Evolutionary conservation across 31 red algal genomes (phyloP), one percentile per base, ranked within the genome.

Genomic region (Odonthalia washingtoniensis): DNA sequence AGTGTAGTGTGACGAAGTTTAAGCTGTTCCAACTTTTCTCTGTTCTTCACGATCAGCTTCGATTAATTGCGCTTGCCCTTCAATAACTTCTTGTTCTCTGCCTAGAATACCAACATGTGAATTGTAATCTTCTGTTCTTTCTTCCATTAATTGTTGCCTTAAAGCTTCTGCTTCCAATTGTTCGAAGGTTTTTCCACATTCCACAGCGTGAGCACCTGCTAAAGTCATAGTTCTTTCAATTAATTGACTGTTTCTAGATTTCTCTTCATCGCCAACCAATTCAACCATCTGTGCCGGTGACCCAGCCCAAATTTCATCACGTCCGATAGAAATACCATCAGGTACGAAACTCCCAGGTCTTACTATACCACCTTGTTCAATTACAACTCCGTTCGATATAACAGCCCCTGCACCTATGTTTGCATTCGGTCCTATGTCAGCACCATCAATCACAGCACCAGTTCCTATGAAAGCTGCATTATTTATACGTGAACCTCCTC

Each of bases 161-260:
- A 94, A 69, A 49, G 88, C 87, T 70, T 98, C 96, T 31, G 80
- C 85, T 46, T 95, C 93, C 31, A 98, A 85, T 87, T 95, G 85
- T 52, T 87, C 96, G 79, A 81, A 88, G 30, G 93, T 92, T 80
- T 98, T 98, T 3, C 87, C 91, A 44, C 81, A 85, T 77, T 98
- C 96, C 72, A 62, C 65, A 24, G 87, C 81, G 81, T 98, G 96
- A 65, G 90, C 90, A 27, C 70, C 37, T 5, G 96, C 96, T 57
- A 98, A 72, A 28, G 81, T 81, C 16, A 82, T 87, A 33, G 63
- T 52, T 40, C 91, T 83, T 36, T 89, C 62, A 0, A 79, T 80
- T 16, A 41, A 21, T n/a, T 80, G 14, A 3, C 57, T 75, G 18
- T 92, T 75, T 24, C 63, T 80, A 28, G 68, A 69, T 37, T 62